Evolutionary conservation across 164 flowering plant genomes (phyloP).

Genomic region (Vitis riparia): DNA sequence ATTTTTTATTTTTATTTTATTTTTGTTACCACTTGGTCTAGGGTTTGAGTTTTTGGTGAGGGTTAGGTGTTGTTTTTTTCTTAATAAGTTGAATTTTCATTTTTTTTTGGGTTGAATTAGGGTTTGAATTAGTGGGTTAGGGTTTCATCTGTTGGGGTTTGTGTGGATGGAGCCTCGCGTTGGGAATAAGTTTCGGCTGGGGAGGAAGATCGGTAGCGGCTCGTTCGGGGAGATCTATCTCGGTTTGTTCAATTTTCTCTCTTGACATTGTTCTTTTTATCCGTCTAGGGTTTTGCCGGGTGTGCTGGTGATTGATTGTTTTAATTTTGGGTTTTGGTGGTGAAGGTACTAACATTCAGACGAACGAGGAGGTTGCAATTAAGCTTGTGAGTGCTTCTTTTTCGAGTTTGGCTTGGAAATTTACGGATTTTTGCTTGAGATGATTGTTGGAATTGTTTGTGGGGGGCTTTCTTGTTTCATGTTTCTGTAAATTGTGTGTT

Average conservation of each 20-base stretch:
- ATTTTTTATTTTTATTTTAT: background rate
- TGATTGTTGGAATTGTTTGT: too few relatives aligned
- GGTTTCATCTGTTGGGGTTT: constrained; percentile 1
- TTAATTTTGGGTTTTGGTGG: background rate
- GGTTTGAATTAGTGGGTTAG: constrained; percentile 10
- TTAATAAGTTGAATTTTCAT: background rate
- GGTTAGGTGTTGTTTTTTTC: background rate
- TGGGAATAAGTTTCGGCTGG: constrained; percentile 78
- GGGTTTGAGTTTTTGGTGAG: too few relatives aligned
- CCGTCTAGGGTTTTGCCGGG: background rate
- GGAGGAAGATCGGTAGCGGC: constrained; percentile 93
- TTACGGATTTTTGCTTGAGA: background rate
- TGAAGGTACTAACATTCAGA: constrained; percentile 83
- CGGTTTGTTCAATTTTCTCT: constrained; percentile 39
- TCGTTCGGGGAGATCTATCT: constrained; percentile 93
- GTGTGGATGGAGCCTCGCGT: constrained; percentile 80
- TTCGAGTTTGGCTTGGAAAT: background rate
- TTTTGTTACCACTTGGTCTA: constrained; percentile 4
- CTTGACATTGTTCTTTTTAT: background rate
- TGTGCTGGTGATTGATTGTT: background rate
- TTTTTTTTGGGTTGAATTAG: constrained; percentile 1
- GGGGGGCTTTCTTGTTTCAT: too few relatives aligned
- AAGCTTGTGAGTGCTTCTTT: constrained; percentile 66
- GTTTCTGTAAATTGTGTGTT: too few relatives aligned
- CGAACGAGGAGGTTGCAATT: constrained; percentile 87